Evolutionary conservation across 495 filamentous ascomycete genomes (phyloP).

Genomic region (Terfezia boudieri): DNA sequence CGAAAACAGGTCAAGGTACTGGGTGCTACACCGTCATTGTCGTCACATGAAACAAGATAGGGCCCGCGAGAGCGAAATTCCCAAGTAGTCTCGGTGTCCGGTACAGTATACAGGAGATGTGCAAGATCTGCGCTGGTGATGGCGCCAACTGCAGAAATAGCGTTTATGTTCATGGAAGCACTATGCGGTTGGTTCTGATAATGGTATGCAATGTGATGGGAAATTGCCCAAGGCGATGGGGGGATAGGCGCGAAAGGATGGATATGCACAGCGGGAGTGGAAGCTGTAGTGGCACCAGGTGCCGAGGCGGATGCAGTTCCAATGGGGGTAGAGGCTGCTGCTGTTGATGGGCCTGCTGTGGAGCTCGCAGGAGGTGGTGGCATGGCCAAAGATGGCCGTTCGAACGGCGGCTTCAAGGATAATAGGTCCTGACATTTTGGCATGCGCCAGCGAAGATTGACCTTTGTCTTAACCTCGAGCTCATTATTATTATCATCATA

Average conservation of each 20-base stretch:
- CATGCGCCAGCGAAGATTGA: background rate
- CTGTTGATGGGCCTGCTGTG: background rate
- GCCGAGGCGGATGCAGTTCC: no score
- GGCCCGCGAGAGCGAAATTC: slow-evolving; percentile 14
- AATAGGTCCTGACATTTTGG: background rate
- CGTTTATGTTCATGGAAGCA: slow-evolving; percentile 7
- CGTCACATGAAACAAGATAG: slow-evolving; percentile 12
- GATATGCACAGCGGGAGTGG: no score
- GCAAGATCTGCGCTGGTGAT: slow-evolving; percentile 2
- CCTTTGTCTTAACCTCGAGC: slow-evolving; percentile 2
- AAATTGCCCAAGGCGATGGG: no score
- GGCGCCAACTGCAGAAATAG: background rate
- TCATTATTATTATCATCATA: slow-evolving; percentile 6
- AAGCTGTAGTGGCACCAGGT: no score
- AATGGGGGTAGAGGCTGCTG: no score
- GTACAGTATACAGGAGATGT: slow-evolving; percentile 5
- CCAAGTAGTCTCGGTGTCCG: slow-evolving; percentile 5
- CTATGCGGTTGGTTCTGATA: no score
- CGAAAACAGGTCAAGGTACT: slow-evolving; percentile 14
- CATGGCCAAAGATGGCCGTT: background rate
- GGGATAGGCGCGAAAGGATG: no score
- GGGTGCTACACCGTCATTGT: slow-evolving; percentile 5
- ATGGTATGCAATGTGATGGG: no score
- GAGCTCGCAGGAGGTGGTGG: background rate
- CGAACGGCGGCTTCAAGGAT: background rate